phyloP scores from a whole-genome alignment of 2,329 filamentous ascomycete genomes.

The Beauveria bassiana region DNA sequence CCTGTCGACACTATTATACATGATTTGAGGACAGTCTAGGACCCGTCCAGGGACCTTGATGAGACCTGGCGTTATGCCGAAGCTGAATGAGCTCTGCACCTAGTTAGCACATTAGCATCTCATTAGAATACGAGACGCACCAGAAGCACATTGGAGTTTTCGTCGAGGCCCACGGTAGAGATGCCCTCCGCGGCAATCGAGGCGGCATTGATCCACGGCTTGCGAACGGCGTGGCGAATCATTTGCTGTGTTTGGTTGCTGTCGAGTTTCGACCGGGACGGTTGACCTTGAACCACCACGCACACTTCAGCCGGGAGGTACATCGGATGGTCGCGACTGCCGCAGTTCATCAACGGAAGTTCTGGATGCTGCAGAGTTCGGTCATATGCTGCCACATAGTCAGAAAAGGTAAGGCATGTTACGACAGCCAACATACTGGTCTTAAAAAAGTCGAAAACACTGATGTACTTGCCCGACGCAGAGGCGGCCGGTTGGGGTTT shows the following conservation, averaged over 20 bases:
- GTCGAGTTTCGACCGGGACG: conserved; percentile 40
- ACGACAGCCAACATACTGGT: conserved; percentile 3
- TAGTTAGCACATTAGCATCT: conserved; percentile 17
- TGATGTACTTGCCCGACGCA: conserved; percentile 34
- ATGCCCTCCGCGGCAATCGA: conserved; percentile 46
- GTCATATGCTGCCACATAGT: conserved; percentile 24
- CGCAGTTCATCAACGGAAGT: conserved; percentile 52
- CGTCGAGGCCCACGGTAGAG: conserved; percentile 38
- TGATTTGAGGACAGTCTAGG: conserved; percentile 42
- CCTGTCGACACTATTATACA: conserved; percentile 32
- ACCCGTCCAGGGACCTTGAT: conserved; percentile 58
- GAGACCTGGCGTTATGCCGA: conserved; percentile 40
- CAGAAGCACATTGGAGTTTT: conserved; percentile 27
- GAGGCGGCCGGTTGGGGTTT: conserved; percentile 18
- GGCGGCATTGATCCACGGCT: conserved; percentile 45
- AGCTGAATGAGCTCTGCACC: conserved; percentile 37
- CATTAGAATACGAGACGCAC: conserved; percentile 21
- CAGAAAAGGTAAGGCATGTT: neutral
- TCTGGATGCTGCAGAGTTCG: conserved; percentile 27
- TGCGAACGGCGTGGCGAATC: conserved; percentile 53
- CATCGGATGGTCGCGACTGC: conserved; percentile 40
- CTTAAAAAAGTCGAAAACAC: conserved; percentile 44
- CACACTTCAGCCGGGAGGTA: conserved; percentile 55
- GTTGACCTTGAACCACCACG: conserved; percentile 47
- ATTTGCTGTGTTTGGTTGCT: conserved; percentile 47